Evolutionary conservation across 176 grass and related monocot genomes (phyloP).

Genomic region (Carex scoparia): DNA sequence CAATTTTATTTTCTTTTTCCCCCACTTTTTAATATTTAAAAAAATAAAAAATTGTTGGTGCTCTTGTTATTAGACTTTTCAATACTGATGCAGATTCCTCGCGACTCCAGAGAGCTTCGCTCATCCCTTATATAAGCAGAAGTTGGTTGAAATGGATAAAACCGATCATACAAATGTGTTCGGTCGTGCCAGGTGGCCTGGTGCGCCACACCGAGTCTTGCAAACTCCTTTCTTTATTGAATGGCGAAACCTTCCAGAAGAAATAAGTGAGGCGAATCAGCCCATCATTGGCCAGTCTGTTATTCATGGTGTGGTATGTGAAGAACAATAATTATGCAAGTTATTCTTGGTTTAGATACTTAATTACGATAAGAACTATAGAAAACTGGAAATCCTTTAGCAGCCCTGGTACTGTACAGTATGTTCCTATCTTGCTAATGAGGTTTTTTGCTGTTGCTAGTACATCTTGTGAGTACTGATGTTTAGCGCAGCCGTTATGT

Average conservation of each 20-base stretch:
- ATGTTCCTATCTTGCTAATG: background rate
- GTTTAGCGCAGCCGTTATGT: background rate
- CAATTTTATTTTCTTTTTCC: background rate
- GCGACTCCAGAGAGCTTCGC: slow-evolving; percentile 77
- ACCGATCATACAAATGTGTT: slow-evolving; percentile 71
- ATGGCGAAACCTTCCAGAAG: slow-evolving; percentile 57
- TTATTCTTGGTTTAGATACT: background rate
- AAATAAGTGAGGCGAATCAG: slow-evolving; percentile 72
- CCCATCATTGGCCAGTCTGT: slow-evolving; percentile 64
- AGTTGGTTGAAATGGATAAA: slow-evolving; percentile 47
- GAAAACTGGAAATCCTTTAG: background rate
- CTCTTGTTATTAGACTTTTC: background rate
- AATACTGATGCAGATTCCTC: slow-evolving; percentile 51
- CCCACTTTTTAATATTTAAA: background rate
- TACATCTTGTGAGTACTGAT: background rate
- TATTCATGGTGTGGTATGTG: slow-evolving; percentile 81
- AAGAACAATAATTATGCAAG: background rate
- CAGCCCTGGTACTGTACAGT: background rate
- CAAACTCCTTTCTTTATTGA: slow-evolving; percentile 62
- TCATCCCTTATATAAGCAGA: slow-evolving; percentile 79
- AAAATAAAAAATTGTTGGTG: background rate
- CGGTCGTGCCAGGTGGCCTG: slow-evolving; percentile 86
- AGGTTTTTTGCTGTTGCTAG: background rate
- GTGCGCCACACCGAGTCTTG: slow-evolving; percentile 70
- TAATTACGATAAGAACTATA: slow-evolving; percentile 12